phyloP scores from a whole-genome alignment of 306 rosid genomes.

The Cyamopsis tetragonoloba region DNA sequence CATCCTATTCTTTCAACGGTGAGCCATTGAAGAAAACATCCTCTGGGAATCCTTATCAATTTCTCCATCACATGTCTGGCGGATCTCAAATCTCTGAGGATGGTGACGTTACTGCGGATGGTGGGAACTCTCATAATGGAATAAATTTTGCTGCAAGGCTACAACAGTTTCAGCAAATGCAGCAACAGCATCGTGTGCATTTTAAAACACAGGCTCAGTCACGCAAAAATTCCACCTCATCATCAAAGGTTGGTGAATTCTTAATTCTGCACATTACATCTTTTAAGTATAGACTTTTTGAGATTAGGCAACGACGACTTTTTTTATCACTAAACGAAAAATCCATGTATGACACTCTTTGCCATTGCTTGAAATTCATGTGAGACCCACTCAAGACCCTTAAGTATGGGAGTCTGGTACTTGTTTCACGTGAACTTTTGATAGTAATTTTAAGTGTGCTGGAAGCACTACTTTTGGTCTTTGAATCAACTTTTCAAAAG shows the following conservation, averaged over 20 bases:
- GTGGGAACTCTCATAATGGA: conserved; percentile 48
- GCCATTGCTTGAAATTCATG: no score
- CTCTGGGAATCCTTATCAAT: conserved; percentile 58
- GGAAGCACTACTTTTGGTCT: no score
- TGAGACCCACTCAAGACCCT: no score
- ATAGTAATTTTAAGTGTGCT: no score
- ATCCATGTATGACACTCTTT: no score
- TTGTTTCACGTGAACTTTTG: no score
- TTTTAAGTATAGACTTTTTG: not conserved
- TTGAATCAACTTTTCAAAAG: no score
- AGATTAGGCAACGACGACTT: not conserved
- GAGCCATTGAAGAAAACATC: conserved; percentile 54
- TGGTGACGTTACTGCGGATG: conserved; percentile 50
- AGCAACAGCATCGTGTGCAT: conserved; percentile 63
- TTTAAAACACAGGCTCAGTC: conserved; percentile 41
- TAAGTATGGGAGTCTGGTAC: no score
- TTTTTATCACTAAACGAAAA: no score
- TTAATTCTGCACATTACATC: not conserved
- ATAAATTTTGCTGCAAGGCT: conserved; percentile 69
- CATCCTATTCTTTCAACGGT: conserved; percentile 59
- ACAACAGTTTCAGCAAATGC: conserved; percentile 85
- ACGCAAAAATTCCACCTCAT: conserved; percentile 29
- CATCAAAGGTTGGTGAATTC: conserved; percentile 44
- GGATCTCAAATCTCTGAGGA: conserved; percentile 58
- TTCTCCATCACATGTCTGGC: conserved; percentile 51